Conservation (phyloP, 2,329 filamentous ascomycete species). For the Fusarium sp. region DNA sequence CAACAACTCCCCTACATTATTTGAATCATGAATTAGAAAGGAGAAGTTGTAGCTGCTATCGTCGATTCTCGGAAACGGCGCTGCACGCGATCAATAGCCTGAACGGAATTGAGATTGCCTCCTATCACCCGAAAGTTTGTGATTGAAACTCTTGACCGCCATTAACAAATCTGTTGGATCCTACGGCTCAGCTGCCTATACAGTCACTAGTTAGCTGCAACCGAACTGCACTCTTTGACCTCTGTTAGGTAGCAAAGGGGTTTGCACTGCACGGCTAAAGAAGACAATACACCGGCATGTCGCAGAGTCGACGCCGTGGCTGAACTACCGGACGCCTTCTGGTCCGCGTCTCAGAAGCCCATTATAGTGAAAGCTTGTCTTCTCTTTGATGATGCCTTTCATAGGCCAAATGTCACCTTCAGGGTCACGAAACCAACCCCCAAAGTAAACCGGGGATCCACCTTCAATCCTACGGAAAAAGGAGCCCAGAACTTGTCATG, state of each 20-base stretch:
- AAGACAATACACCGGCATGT: constrained; percentile 16
- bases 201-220: not conserved
- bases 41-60: constrained; percentile 7
- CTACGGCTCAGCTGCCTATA: constrained; percentile 5
- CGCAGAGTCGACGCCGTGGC: constrained; percentile 32
- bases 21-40: constrained; percentile 1
- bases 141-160: constrained; percentile 14
- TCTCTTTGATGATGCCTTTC: constrained; percentile 2
- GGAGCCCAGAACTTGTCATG: not conserved
- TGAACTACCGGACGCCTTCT: constrained; percentile 24
- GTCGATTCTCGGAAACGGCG: constrained; percentile 6
- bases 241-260: constrained; percentile 6
- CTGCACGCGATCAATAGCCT: constrained; percentile 42
- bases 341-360: constrained; percentile 1
- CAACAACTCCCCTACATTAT: constrained; percentile 4
- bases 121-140: not conserved
- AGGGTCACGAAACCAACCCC: not conserved
- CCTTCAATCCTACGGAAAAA: not conserved
- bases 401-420: not conserved
- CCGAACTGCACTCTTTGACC: constrained; percentile 5
- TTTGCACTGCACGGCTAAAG: not conserved
- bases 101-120: not conserved
- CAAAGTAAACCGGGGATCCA: not conserved
- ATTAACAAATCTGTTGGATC: not conserved
- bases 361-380: constrained; percentile 25